Conservation (phyloP, 202 grass and related monocot species). For the Setaria italica region DNA sequence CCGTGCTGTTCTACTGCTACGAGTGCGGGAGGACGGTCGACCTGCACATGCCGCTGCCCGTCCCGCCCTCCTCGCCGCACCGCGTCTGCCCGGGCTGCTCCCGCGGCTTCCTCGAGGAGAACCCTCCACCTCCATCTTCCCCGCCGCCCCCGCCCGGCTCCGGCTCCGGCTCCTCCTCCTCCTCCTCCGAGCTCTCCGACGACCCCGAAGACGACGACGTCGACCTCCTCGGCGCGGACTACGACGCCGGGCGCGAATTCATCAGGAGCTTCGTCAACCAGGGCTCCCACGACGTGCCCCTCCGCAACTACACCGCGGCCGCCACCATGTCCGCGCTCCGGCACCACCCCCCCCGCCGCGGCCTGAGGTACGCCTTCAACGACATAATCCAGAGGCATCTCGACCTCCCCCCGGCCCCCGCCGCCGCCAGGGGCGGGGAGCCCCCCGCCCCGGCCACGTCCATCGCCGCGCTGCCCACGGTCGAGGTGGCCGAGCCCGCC, state of each 20-base stretch:
- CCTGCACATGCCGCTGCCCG: neutral
- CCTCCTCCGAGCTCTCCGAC: slow-evolving; percentile 8
- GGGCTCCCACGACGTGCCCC: neutral
- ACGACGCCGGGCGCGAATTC: slow-evolving; percentile 18
- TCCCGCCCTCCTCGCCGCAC: slow-evolving; percentile 1
- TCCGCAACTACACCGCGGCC: too few species aligned
- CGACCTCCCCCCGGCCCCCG: too few species aligned
- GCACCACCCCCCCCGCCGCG: neutral
- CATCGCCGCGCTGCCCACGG: slow-evolving; percentile 50
- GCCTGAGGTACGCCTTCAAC: neutral
- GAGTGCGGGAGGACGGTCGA: slow-evolving; percentile 38
- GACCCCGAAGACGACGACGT: slow-evolving; percentile 22
- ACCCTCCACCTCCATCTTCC: slow-evolving; percentile 40
- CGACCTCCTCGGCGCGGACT: slow-evolving; percentile 26
- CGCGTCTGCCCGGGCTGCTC: slow-evolving; percentile 49
- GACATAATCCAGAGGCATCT: neutral
- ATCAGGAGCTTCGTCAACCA: slow-evolving; percentile 20
- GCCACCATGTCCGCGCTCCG: slow-evolving; percentile 6
- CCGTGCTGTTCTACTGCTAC: slow-evolving; percentile 47
- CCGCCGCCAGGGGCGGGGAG: neutral
- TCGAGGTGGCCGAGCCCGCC: slow-evolving; percentile 40
- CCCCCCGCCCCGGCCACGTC: slow-evolving; percentile 37
- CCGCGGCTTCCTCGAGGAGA: slow-evolving; percentile 46
- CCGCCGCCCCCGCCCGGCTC: slow-evolving; percentile 23
- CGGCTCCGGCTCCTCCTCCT: neutral